A percentile compares a stretch with the other conserved stretches of the same genome.
phyloP scores from a whole-genome alignment of 73 alveolate genomes.

The Uronychia setigera region DNA sequence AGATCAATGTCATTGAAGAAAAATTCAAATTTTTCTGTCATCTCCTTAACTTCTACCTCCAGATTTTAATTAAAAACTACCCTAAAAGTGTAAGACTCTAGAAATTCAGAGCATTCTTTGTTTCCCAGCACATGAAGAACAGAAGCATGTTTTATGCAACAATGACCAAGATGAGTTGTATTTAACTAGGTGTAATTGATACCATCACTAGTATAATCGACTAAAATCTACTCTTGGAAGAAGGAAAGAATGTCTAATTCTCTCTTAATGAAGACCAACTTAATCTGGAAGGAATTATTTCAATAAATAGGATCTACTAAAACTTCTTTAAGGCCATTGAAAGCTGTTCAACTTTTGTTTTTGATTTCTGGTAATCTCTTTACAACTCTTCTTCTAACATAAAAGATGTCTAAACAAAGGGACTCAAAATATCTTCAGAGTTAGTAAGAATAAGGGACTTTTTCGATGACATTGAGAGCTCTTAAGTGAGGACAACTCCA shows the following conservation, averaged over 20 bases:
- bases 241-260: not conserved
- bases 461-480: not conserved
- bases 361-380: not conserved
- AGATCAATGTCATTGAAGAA: not conserved
- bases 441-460: not conserved
- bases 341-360: not conserved
- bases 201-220: not conserved
- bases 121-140: not conserved
- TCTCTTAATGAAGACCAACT: not conserved
- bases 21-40: not conserved
- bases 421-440: not conserved
- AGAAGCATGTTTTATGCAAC: not conserved
- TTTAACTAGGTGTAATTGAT: not conserved
- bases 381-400: not conserved
- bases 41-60: not conserved
- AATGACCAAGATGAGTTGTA: not conserved
- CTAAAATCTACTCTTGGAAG: not conserved
- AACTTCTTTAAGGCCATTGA: not conserved
- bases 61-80: no score
- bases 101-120: not conserved
- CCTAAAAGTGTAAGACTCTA: not conserved
- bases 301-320: not conserved
- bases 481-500: not conserved
- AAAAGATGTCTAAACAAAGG: not conserved
- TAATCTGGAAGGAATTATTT: not conserved